These are phyloP conservation scores for Fonsecaea pedrosoi DNA, from an alignment of 2,329 filamentous ascomycete species.

Conservation along the genomic window DNA sequence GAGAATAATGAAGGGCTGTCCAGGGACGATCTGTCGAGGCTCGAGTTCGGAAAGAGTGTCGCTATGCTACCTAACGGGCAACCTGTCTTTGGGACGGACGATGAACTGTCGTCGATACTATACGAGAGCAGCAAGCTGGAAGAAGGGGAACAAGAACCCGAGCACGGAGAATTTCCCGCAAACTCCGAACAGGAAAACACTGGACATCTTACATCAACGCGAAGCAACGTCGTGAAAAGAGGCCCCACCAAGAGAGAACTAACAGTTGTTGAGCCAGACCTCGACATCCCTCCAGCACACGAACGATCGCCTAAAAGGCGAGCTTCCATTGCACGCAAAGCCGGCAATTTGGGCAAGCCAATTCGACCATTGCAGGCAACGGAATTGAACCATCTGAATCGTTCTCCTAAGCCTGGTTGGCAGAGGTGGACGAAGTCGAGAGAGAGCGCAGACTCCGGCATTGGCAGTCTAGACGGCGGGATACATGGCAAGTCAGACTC, in stretches of 20 bases:
- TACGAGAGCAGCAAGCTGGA: conserved; percentile 30
- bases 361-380: conserved; percentile 31
- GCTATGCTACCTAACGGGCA: conserved; percentile 43
- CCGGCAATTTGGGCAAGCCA: conserved; percentile 33
- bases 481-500: conserved; percentile 1
- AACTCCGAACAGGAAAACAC: conserved; percentile 13
- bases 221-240: conserved; percentile 2
- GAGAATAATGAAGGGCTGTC: conserved; percentile 47
- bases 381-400: conserved; percentile 20
- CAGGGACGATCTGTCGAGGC: conserved; percentile 51
- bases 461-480: conserved; percentile 21
- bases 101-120: conserved; percentile 34
- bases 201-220: background rate
- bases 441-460: conserved; percentile 23
- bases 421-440: conserved; percentile 8
- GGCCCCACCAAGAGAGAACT: background rate
- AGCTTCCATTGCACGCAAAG: conserved; percentile 33
- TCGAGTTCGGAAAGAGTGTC: conserved; percentile 48
- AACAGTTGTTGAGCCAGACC: conserved; percentile 6
- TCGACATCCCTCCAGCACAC: conserved; percentile 25
- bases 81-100: conserved; percentile 43
- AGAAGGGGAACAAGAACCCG: conserved; percentile 15
- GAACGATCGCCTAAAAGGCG: conserved; percentile 31
- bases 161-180: background rate
- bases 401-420: conserved; percentile 15